Conservation (phyloP, 2,329 filamentous ascomycete genomes). For the Trichoderma simmonsii region DNA sequence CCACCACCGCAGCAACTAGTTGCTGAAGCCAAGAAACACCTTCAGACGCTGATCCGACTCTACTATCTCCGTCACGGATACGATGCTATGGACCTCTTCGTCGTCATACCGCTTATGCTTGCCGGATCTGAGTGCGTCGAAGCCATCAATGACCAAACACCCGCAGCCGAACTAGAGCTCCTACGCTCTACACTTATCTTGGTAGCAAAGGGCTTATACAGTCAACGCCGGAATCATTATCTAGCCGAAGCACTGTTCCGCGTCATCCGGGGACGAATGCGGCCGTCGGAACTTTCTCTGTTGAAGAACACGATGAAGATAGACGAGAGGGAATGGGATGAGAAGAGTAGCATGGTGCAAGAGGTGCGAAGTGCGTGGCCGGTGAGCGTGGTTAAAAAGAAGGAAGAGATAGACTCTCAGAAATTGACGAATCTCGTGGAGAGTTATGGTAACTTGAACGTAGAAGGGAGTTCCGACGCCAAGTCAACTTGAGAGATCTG, state of each 20-base stretch:
- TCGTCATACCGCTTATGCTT: constrained; percentile 33
- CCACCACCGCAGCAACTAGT: not conserved
- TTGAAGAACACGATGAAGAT: constrained; percentile 13
- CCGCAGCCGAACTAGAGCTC: not conserved
- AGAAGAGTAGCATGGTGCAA: constrained; percentile 24
- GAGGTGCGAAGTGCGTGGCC: constrained; percentile 32
- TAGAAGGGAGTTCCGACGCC: not conserved
- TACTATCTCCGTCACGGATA: constrained; percentile 27
- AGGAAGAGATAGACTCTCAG: constrained; percentile 26
- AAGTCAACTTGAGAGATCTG: not conserved
- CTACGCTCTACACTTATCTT: constrained; percentile 25
- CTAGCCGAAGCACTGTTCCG: constrained; percentile 33
- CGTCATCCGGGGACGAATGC: constrained; percentile 35
- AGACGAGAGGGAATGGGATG: constrained; percentile 23
- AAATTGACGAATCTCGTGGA: constrained; percentile 19
- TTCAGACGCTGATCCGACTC: constrained; percentile 23
- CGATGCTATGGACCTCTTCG: constrained; percentile 19
- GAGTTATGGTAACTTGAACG: not conserved
- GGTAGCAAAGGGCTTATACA: constrained; percentile 32
- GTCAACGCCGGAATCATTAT: constrained; percentile 35
- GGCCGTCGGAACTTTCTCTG: not conserved
- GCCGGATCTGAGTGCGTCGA: constrained; percentile 18
- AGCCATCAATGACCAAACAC: not conserved
- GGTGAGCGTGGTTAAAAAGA: constrained; percentile 29
- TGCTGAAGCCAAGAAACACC: not conserved